Evolutionary conservation across 306 rosid genomes (phyloP).

Genomic region (Prunus campanulata): DNA sequence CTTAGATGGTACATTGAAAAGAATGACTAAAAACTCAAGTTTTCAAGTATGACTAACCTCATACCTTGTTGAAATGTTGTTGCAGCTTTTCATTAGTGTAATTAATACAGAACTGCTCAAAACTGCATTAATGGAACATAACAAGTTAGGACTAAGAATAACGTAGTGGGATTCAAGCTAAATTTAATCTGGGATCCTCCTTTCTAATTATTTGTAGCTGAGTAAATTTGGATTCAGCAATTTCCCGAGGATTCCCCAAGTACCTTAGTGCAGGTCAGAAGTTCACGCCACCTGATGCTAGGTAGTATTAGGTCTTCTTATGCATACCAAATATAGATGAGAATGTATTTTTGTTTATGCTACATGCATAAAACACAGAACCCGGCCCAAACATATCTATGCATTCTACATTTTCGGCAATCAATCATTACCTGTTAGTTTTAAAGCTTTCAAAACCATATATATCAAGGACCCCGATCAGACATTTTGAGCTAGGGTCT

Average conservation of each 20-base stretch:
- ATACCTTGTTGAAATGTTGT: conserved; percentile 99
- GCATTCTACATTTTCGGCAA: neutral
- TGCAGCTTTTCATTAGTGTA: conserved; percentile 95
- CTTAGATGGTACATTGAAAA: conserved; percentile 36
- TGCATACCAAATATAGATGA: neutral
- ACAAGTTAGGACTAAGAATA: conserved; percentile 10
- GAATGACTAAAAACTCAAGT: conserved; percentile 33
- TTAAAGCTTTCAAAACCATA: conserved; percentile 92
- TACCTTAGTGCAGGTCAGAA: conserved; percentile 14
- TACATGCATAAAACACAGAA: neutral
- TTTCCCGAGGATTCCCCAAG: conserved; percentile 14
- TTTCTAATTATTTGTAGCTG: neutral
- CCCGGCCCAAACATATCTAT: neutral
- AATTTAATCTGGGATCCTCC: neutral
- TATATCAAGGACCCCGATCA: conserved; percentile 90
- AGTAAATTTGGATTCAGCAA: neutral
- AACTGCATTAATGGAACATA: conserved; percentile 51
- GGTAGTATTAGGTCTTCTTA: neutral
- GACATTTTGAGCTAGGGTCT: conserved; percentile 63
- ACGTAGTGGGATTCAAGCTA: conserved; percentile 7
- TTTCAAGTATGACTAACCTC: conserved; percentile 80
- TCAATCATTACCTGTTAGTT: conserved; percentile 60
- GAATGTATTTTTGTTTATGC: neutral
- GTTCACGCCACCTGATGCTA: conserved; percentile 20
- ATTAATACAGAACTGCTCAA: conserved; percentile 93